A percentile compares a stretch with the other conserved stretches of the same genome.
Conservation (phyloP, 2,329 filamentous ascomycete genomes). For the Aspergillus chevalieri region DNA sequence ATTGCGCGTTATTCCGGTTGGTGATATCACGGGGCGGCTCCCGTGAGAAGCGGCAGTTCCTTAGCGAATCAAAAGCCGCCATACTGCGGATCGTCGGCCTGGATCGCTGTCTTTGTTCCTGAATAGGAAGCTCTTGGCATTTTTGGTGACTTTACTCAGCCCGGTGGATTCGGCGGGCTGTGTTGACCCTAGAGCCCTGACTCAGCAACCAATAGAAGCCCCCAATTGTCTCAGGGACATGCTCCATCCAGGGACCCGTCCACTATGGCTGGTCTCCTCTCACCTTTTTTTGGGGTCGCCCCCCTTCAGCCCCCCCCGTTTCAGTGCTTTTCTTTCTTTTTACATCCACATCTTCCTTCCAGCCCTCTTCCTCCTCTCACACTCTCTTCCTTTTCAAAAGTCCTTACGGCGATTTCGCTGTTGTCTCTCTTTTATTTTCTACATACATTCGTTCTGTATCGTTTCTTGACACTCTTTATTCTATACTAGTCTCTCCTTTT, state of each 20-base stretch:
- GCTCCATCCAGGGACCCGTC: no score
- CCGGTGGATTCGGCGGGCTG: background rate
- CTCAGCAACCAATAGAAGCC: background rate
- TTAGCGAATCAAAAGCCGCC: no score
- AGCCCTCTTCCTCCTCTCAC: background rate
- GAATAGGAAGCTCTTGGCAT: background rate
- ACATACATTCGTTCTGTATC: background rate
- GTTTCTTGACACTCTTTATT: background rate
- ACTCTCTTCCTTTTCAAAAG: background rate
- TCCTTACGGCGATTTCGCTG: background rate
- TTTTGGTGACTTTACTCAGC: background rate
- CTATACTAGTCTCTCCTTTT: constrained; percentile 1
- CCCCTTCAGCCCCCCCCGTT: no score
- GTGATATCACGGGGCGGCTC: constrained; percentile 8
- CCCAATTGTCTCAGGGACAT: background rate
- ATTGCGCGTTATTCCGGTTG: constrained; percentile 14
- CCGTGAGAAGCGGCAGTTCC: background rate
- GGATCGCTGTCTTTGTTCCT: background rate
- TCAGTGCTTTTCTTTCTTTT: background rate
- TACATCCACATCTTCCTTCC: no score
- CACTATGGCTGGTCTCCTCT: no score
- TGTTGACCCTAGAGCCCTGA: background rate
- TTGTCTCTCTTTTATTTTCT: background rate
- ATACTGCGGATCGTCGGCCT: background rate
- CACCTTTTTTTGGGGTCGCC: no score